Evolutionary conservation across 2,329 filamentous ascomycete species (phyloP).

Genomic region (Colletotrichum kahawae): DNA sequence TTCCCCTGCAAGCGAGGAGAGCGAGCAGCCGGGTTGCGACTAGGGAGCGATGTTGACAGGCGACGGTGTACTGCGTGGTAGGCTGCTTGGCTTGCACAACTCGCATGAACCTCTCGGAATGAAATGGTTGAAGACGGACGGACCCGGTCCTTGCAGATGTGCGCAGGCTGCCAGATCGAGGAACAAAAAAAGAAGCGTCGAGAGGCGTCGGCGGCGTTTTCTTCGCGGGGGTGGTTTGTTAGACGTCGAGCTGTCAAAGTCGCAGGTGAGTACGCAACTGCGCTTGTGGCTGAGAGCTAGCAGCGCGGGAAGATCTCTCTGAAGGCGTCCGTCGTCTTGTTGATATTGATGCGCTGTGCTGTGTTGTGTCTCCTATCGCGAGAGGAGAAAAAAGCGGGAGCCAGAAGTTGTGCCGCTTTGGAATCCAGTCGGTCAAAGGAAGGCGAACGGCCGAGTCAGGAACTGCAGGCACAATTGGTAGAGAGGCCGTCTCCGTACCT

Average conservation of each 20-base stretch:
- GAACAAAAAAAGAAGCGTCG: not conserved
- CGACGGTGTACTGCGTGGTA: not conserved
- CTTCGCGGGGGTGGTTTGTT: not conserved
- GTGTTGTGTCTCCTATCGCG: not conserved
- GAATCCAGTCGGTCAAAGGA: not conserved
- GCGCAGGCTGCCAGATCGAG: constrained; percentile 8
- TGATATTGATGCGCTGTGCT: not conserved
- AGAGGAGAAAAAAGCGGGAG: not conserved
- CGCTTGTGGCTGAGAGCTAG: constrained; percentile 16
- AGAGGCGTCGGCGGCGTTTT: not conserved
- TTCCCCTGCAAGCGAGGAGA: constrained; percentile 16
- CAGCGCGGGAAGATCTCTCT: not conserved
- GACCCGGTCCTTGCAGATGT: not conserved
- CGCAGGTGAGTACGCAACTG: constrained; percentile 5
- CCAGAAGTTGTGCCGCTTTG: not conserved
- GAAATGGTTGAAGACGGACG: constrained; percentile 3
- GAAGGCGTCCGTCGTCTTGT: not conserved
- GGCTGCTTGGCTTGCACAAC: not conserved
- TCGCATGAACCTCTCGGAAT: constrained; percentile 6
- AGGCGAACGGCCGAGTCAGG: not conserved
- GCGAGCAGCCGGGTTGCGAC: not conserved
- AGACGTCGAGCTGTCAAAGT: constrained; percentile 18
- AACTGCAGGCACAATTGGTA: not conserved
- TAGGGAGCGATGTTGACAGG: constrained; percentile 2
- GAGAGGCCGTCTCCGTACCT: not conserved